Base-by-base conservation (phyloP, 768 basidiomycete genomes). In the Mycena vitilis region DNA sequence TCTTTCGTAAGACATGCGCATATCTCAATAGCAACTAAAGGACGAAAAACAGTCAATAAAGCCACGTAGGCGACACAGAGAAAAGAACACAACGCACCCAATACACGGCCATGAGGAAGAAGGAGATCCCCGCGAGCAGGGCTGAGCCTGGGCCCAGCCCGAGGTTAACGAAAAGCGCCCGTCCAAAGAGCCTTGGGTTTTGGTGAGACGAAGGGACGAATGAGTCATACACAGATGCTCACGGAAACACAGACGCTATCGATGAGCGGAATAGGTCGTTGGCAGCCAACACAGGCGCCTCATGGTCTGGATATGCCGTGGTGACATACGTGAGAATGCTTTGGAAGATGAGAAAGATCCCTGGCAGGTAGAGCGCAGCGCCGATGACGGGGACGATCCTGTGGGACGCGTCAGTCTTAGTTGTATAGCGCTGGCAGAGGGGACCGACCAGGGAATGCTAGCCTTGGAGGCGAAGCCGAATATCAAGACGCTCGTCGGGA, bases 301-400 rank as follows among this genome's bases (percentile, higher is more conserved):
- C 75, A 66, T 78, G 77, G 2, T 58, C 30, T 1, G 78, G 76
- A 55, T 80, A 80, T 13, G 76, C 77, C 49, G 72, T 70, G 0
- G 75, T 64, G 38, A 78, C 66, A 68, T 80, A 81, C 36, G 74
- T 78, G 47, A 74, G 57, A 0, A 71, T 63, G 7, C 71, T 69
- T 57, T 74, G 72, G 73, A 81, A 81, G 45, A 76, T 73, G 40
- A 79, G 75, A 55, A 74, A 77, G n/a, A 78, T 74, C 10, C 79
- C 77, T 4, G 75, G 69, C 37, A 75, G 63, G 70, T 79, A 80
- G 36, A 80, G 68, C 20, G 75, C 66, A 5, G 78, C 76, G 13
- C 77, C 79, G 54, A 81, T 74, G 62, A 79, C 74, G 20, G 80
- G 78, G 1, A 75, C 76, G 36, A 80, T 80, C 80, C 66, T 61